These are phyloP conservation scores for sweet orange (Citrus sinensis) DNA, from an alignment of 345 rosid species.

Conservation along the genomic window DVS_A1.0 CM039162.1:18855001-18855500, in stretches of 20 bases:
- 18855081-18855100: neutral
- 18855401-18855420: conserved; percentile 17
- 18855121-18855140: neutral
- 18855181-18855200: neutral
- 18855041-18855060: neutral
- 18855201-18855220: conserved; percentile 30
- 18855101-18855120: neutral
- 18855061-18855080: neutral
- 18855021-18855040: neutral
- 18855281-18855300: conserved; percentile 22
- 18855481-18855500: conserved; percentile 35
- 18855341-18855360: neutral
- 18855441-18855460: conserved; percentile 39
- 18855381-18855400: neutral
- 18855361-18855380: neutral
- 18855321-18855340: conserved; percentile 2
- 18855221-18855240: conserved; percentile 27
- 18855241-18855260: conserved; percentile 24
- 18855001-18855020: conserved; percentile 1
- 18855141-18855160: neutral
- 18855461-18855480: conserved; percentile 23
- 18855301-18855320: neutral
- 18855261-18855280: conserved; percentile 27
- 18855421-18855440: conserved; percentile 22
- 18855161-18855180: neutral